These are phyloP conservation scores for Zygosaccharomyces siamensis DNA, from an alignment of 805 yeast genomes.

Conservation along the genomic window DNA sequence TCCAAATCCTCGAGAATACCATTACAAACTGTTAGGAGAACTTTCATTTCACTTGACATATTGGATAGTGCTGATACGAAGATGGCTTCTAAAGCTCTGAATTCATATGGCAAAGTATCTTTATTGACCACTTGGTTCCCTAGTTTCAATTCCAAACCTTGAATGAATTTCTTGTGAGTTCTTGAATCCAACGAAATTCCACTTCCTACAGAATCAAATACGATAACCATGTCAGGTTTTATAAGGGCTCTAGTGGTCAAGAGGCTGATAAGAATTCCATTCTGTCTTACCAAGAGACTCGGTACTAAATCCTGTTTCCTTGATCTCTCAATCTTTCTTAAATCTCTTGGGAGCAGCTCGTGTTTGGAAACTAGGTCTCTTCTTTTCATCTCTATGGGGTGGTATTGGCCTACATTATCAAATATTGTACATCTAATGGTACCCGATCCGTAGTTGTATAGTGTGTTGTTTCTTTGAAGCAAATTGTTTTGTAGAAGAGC, in stretches of 20 bases:
- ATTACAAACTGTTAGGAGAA: constrained; percentile 69
- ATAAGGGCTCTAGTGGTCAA: constrained; percentile 77
- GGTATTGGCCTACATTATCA: constrained; percentile 60
- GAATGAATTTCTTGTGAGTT: constrained; percentile 26
- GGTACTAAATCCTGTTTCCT: constrained; percentile 62
- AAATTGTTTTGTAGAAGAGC: constrained; percentile 37
- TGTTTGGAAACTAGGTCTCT: constrained; percentile 67
- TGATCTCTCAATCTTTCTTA: constrained; percentile 80
- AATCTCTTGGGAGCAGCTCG: constrained; percentile 81
- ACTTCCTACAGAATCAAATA: constrained; percentile 53
- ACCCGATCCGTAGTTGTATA: constrained; percentile 33
- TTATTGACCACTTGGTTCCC: constrained; percentile 22
- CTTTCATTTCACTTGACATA: constrained; percentile 80
- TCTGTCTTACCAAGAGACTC: constrained; percentile 67
- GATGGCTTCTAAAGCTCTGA: constrained; percentile 84
- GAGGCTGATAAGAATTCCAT: constrained; percentile 69
- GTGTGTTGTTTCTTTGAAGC: constrained; percentile 35
- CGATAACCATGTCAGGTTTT: constrained; percentile 63
- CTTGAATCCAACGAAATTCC: constrained; percentile 27
- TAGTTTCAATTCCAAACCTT: constrained; percentile 22
- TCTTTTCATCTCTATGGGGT: constrained; percentile 65
- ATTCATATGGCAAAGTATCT: constrained; percentile 70
- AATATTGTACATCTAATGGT: constrained; percentile 76
- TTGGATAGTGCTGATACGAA: constrained; percentile 74
- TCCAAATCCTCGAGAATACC: constrained; percentile 76